Conservation (phyloP, 352 stramenopile species). For the Globisporangium acanthophoron region DNA sequence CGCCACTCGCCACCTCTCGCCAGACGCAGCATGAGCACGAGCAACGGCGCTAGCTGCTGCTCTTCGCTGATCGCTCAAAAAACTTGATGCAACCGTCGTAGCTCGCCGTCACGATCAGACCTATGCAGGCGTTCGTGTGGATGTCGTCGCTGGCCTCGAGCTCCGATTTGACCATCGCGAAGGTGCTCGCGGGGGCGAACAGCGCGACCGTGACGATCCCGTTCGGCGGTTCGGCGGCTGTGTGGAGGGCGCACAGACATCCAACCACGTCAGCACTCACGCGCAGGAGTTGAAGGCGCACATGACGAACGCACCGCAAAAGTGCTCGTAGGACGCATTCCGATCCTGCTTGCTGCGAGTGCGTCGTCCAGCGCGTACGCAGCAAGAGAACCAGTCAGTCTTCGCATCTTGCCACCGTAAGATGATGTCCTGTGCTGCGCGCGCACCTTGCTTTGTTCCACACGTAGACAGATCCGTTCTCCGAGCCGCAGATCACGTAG, state of each 20-base stretch:
- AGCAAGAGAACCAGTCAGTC: neutral
- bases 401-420: neutral
- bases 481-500: constrained; percentile 83
- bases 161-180: constrained; percentile 75
- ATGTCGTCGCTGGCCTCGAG: constrained; percentile 53
- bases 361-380: neutral
- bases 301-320: constrained; percentile 38
- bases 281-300: neutral
- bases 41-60: neutral
- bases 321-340: constrained; percentile 79
- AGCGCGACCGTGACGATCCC: constrained; percentile 78
- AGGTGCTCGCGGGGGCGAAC: constrained; percentile 76
- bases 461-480: constrained; percentile 83
- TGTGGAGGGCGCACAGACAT: neutral
- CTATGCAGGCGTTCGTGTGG: constrained; percentile 65
- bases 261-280: neutral
- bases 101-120: constrained; percentile 75
- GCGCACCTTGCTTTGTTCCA: constrained; percentile 74
- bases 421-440: neutral
- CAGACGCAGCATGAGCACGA: too few species aligned
- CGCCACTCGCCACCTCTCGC: too few species aligned
- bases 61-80: constrained; percentile 48
- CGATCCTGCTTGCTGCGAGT: constrained; percentile 59
- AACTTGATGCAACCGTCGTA: constrained; percentile 86
- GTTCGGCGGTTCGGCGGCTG: constrained; percentile 59